Base-by-base conservation (phyloP, 352 stramenopile genomes). In the Pythium pectinolyticum region DNA sequence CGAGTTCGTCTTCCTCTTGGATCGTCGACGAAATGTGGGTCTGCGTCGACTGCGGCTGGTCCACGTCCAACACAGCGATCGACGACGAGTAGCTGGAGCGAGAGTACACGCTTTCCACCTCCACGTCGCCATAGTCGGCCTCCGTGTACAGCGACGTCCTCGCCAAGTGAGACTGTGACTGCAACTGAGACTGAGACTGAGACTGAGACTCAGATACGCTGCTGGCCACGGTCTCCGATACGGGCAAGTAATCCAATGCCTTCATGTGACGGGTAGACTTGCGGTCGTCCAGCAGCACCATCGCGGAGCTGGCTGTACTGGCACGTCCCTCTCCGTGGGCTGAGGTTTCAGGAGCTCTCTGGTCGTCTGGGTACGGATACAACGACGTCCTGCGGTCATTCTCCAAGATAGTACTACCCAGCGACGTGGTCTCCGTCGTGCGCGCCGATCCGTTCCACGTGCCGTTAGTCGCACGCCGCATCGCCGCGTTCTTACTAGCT, bases 61-160 rank as follows among this genome's bases (percentile, higher is more conserved):
- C 70, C 10, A 78, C 46, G 30, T 88, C 79, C 49, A 88, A 31
- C 20, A 88, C 70, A n/a, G 79, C 77, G 28, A 88, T 75, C 9
- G 79, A 88, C 25, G 79, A 88, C 17, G 67, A 70, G 45, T 72
- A 73, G 59, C 78, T 87, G 50, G 68, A 66, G 1, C 69, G 73
- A 28, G 62, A 69, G 53, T 60, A 64, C 20, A 64, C 62, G 34
- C 54, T 64, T 37, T 66, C 63, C 20, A 63, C 50, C 9, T 69
- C 62, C 11, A 60, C 41, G 10, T 55, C 37, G n/a, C n/a, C n/a
- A n/a, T n/a, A n/a, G 17, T 63, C 34, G n/a, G n/a, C 39, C 35
- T 69, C 53, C 1, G 61, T 63, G 52, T 53, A 62, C 53, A 66
- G 34, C 9, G 61, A 61, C 15, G 61, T 63, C 61, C 53, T 59